Evolutionary conservation across 1,284 basidiomycete species (phyloP).

Genomic region (Phellopilus nigrolimitatus): DNA sequence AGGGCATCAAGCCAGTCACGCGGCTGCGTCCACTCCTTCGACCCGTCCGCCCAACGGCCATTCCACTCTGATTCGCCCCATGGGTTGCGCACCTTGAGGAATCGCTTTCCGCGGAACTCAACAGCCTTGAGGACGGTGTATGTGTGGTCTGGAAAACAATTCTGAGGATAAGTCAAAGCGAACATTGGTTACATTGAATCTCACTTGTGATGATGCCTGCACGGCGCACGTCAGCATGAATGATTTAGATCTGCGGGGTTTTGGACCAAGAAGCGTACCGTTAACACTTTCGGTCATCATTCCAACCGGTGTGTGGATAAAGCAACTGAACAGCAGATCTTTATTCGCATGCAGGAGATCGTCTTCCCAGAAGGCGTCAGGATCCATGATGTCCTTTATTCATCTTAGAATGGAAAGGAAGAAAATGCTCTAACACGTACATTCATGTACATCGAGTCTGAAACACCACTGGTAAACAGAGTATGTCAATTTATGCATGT

Average conservation of each 20-base stretch:
- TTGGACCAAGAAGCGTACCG: conserved; percentile 7
- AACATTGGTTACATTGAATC: too few species aligned
- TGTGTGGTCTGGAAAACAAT: conserved; percentile 42
- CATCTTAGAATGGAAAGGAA: conserved; percentile 18
- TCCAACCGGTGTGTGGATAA: conserved; percentile 23
- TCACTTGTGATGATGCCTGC: conserved; percentile 24
- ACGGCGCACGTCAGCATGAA: conserved; percentile 35
- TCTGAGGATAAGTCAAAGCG: too few species aligned
- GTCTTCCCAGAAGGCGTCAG: conserved; percentile 26
- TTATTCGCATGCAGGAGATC: conserved; percentile 33
- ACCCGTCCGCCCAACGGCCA: conserved; percentile 49
- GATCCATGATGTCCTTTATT: conserved; percentile 26
- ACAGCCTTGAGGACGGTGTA: conserved; percentile 49
- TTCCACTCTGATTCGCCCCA: conserved; percentile 50
- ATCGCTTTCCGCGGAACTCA: conserved; percentile 43
- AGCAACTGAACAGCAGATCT: conserved; percentile 45
- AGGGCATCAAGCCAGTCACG: conserved; percentile 43
- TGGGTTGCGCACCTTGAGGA: conserved; percentile 50
- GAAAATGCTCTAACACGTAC: conserved; percentile 21
- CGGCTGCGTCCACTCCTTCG: conserved; percentile 46
- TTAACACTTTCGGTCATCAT: not conserved
- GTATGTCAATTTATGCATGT: not conserved
- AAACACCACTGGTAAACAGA: conserved; percentile 35
- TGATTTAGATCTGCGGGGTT: conserved; percentile 28
- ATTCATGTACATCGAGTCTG: conserved; percentile 36